These are phyloP conservation scores for Beauveria caledonica DNA, from an alignment of 2,329 filamentous ascomycete species.

Conservation along the genomic window DNA sequence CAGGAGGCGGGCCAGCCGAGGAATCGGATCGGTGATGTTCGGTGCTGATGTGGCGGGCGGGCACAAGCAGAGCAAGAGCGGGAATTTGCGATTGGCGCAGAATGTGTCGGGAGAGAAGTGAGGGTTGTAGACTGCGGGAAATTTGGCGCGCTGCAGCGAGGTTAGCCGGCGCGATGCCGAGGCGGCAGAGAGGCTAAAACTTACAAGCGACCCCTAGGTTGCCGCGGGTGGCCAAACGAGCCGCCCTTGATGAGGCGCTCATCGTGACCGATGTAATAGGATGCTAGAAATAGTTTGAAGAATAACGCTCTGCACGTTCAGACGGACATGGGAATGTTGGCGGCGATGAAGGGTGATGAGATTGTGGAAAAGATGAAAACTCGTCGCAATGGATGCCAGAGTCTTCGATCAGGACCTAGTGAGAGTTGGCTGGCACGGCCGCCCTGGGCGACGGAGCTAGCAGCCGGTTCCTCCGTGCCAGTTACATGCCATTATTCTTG, in stretches of 20 bases:
- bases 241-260: conserved; percentile 49
- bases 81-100: conserved; percentile 38
- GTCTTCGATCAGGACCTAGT: conserved; percentile 7
- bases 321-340: background rate
- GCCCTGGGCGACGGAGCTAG: conserved; percentile 3
- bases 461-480: conserved; percentile 7
- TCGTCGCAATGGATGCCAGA: conserved; percentile 5
- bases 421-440: conserved; percentile 8
- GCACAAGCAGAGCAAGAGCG: conserved; percentile 49
- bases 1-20: conserved; percentile 63
- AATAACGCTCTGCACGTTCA: background rate
- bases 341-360: background rate
- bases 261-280: conserved; percentile 25
- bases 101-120: conserved; percentile 38
- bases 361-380: conserved; percentile 9
- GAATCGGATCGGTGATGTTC: conserved; percentile 47
- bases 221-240: conserved; percentile 46
- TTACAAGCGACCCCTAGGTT: conserved; percentile 43
- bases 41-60: conserved; percentile 48
- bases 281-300: background rate
- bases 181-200: conserved; percentile 15
- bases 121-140: conserved; percentile 38
- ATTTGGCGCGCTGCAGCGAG: conserved; percentile 34
- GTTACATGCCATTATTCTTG: background rate
- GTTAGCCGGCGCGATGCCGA: conserved; percentile 14